phyloP scores from a whole-genome alignment of 2,329 filamentous ascomycete species.

The Diaporthe sp. region DNA sequence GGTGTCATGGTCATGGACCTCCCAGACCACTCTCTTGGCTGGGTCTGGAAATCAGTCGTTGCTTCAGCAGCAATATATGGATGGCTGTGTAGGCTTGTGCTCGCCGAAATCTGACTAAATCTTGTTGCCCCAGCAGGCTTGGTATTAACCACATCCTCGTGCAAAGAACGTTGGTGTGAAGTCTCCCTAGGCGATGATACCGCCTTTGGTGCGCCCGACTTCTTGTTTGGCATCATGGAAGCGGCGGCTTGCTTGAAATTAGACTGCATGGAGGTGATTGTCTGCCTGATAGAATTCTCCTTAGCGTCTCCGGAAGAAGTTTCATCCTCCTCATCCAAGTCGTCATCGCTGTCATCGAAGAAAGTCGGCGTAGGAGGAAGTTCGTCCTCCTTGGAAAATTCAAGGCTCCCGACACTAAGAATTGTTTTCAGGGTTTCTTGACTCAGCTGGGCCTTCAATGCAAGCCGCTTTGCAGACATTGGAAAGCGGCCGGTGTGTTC shows the following conservation, averaged over 20 bases:
- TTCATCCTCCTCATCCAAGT: conserved; percentile 18
- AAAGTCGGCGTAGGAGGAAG: conserved; percentile 39
- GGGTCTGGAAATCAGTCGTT: conserved; percentile 39
- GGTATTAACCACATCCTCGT: conserved; percentile 38
- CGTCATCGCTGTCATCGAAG: conserved; percentile 32
- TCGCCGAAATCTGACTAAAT: conserved; percentile 44
- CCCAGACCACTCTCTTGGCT: conserved; percentile 39
- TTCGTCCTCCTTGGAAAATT: conserved; percentile 49
- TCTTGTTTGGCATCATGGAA: conserved; percentile 49
- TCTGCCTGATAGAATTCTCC: conserved; percentile 46
- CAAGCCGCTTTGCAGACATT: conserved; percentile 53
- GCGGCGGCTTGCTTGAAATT: conserved; percentile 48
- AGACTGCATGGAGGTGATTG: conserved; percentile 45
- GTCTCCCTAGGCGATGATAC: conserved; percentile 44
- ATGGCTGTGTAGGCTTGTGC: conserved; percentile 47
- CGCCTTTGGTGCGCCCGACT: conserved; percentile 52
- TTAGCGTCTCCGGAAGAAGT: conserved; percentile 35
- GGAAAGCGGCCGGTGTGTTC: conserved; percentile 53
- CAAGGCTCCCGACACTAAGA: conserved; percentile 63
- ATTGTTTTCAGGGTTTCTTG: conserved; percentile 65
- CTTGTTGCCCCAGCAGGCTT: conserved; percentile 43
- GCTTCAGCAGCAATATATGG: conserved; percentile 47
- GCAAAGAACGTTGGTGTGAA: conserved; percentile 27
- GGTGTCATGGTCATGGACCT: conserved; percentile 52
- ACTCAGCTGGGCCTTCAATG: conserved; percentile 57